Percentiles rank a stretch among this genome's conserved stretches.
Evolutionary conservation across 495 filamentous ascomycete genomes (phyloP).

Genomic region (Tuber borchii): DNA sequence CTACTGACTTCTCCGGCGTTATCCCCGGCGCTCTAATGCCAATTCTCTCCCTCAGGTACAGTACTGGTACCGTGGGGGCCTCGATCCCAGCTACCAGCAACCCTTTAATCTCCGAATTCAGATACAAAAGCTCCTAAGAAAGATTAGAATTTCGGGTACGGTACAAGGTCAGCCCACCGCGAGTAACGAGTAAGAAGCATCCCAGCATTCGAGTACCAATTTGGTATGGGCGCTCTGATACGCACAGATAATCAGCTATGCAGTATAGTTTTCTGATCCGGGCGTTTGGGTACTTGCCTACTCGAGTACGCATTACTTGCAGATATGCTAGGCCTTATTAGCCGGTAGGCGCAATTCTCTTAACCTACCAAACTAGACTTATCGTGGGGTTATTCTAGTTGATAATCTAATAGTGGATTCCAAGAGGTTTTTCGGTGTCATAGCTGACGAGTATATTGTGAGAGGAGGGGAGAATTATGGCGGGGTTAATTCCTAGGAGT

Average conservation of each 20-base stretch:
- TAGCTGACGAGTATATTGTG: neutral
- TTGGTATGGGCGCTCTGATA: too few relatives aligned
- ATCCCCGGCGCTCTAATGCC: neutral
- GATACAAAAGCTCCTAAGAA: neutral
- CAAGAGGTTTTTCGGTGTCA: neutral
- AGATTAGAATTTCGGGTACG: neutral
- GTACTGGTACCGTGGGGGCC: neutral
- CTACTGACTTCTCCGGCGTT: neutral
- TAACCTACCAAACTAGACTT: neutral
- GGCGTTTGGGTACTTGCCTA: too few relatives aligned
- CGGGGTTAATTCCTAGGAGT: neutral
- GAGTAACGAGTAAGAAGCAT: too few relatives aligned
- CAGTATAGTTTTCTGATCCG: too few relatives aligned
- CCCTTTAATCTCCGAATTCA: neutral
- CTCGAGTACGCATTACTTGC: too few relatives aligned
- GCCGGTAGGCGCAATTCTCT: neutral
- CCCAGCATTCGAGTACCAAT: too few relatives aligned
- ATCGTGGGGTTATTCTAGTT: neutral
- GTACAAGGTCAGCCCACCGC: neutral
- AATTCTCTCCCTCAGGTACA: neutral
- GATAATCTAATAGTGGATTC: neutral
- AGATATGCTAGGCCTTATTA: neutral
- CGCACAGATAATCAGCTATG: too few relatives aligned
- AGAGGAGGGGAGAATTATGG: neutral
- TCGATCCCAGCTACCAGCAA: neutral